Percentiles rank a stretch among this genome's conserved stretches.
Evolutionary conservation across 148 eudicot species (phyloP).

Genomic region (Vaccinium myrtillus): DNA sequence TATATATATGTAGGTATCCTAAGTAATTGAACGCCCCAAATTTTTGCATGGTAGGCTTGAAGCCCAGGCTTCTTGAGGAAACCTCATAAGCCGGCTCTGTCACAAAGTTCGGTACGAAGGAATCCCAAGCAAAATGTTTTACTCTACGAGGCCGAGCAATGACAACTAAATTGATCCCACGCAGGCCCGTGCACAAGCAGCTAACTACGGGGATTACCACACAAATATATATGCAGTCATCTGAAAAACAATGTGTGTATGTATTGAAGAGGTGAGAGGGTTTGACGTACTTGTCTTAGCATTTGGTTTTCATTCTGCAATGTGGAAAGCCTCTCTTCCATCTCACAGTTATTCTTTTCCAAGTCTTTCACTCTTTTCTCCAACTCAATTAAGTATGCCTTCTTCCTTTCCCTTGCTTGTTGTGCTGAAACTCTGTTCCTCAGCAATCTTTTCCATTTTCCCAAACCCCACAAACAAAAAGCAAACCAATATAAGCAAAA

Average conservation of each 20-base stretch:
- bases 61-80: too few relatives aligned
- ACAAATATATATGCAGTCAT: neutral
- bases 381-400: constrained; percentile 79
- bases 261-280: neutral
- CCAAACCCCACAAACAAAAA: constrained; percentile 5
- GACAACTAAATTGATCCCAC: neutral
- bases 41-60: too few relatives aligned
- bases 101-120: too few relatives aligned
- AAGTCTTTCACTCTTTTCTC: constrained; percentile 77
- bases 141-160: neutral
- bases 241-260: neutral
- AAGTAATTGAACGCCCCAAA: too few relatives aligned
- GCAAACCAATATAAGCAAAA: neutral
- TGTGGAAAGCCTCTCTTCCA: constrained; percentile 85
- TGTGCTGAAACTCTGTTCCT: constrained; percentile 99
- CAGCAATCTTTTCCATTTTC: constrained; percentile 52
- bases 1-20: too few relatives aligned
- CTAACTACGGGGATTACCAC: neutral
- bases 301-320: constrained; percentile 95
- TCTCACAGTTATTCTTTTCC: constrained; percentile 86
- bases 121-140: neutral
- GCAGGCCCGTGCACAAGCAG: neutral
- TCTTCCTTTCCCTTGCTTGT: constrained; percentile 99
- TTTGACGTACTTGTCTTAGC: constrained; percentile 37
- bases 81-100: too few relatives aligned